phyloP scores from a whole-genome alignment of 805 yeast species.

The Sugiyamaella marilandica region DNA sequence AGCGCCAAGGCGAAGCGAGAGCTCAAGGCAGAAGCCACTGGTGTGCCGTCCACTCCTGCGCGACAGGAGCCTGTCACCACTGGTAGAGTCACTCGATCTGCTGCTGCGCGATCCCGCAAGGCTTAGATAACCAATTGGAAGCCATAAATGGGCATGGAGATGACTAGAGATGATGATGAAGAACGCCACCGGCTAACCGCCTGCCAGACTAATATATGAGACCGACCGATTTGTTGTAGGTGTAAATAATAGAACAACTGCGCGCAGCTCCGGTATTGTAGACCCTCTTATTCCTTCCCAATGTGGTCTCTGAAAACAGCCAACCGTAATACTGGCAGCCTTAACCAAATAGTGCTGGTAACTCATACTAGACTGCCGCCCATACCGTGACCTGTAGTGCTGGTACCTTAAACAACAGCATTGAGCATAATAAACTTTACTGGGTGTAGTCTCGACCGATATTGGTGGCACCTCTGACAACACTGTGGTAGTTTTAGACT shows the following conservation, averaged over 20 bases:
- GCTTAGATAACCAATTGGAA: conserved; percentile 1
- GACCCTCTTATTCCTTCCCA: not conserved
- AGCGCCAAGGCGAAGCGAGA: conserved; percentile 18
- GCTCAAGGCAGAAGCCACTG: conserved; percentile 9
- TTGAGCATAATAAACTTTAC: too few species aligned
- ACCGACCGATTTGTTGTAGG: not conserved
- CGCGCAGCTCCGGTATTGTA: not conserved
- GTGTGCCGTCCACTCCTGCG: conserved; percentile 8
- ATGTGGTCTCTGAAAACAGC: too few species aligned
- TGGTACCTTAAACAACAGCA: too few species aligned
- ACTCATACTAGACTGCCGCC: too few species aligned
- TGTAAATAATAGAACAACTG: not conserved
- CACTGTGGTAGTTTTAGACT: not conserved
- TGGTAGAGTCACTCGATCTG: conserved; percentile 14
- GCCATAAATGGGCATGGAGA: not conserved
- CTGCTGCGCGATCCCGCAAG: conserved; percentile 19
- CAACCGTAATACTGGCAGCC: too few species aligned
- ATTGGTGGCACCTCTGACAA: not conserved
- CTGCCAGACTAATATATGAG: not conserved
- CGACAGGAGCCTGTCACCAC: conserved; percentile 11
- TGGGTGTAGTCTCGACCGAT: not conserved
- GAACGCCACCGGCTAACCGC: not conserved
- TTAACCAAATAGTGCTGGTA: too few species aligned
- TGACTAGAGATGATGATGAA: too few species aligned
- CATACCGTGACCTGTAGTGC: too few species aligned